Evolutionary conservation across 2,329 filamentous ascomycete species (phyloP).

Genomic region (Coniochaeta ligniaria): DNA sequence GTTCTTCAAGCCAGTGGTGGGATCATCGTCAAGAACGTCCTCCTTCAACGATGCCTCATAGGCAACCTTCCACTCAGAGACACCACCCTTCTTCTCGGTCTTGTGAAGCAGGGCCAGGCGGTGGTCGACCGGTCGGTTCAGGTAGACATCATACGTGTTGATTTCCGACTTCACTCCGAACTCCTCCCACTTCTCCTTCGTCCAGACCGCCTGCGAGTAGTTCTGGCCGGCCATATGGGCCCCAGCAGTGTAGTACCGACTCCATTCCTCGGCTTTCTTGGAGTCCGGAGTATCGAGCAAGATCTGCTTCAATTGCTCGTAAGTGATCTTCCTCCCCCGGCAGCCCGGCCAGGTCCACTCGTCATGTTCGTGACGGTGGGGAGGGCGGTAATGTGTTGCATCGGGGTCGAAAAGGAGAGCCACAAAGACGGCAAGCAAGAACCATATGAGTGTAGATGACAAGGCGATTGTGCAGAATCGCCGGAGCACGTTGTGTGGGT

Average conservation of each 20-base stretch:
- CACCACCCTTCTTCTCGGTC: conserved; percentile 13
- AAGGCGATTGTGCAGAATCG: not conserved
- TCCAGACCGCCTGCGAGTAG: conserved; percentile 67
- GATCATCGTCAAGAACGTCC: conserved; percentile 76
- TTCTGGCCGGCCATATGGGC: conserved; percentile 74
- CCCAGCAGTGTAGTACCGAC: conserved; percentile 69
- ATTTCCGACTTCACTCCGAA: conserved; percentile 61
- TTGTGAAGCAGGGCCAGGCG: conserved; percentile 59
- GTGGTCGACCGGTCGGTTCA: conserved; percentile 71
- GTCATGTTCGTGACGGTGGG: not conserved
- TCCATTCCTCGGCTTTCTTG: conserved; percentile 61
- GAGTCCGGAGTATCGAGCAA: conserved; percentile 51
- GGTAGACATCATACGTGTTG: conserved; percentile 65
- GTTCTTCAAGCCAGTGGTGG: conserved; percentile 63
- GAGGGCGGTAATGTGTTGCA: not conserved
- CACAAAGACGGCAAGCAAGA: not conserved
- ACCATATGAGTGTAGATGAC: conserved; percentile 1
- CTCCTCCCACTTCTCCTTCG: conserved; percentile 63
- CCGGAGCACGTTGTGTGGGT: not conserved
- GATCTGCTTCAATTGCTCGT: conserved; percentile 47
- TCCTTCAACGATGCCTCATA: conserved; percentile 79
- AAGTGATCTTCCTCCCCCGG: not conserved
- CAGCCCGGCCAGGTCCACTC: not conserved
- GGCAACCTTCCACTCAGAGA: conserved; percentile 48
- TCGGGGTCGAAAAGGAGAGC: not conserved